Percentiles rank a stretch among this genome's conserved stretches.
Conservation (phyloP, 2,329 filamentous ascomycete genomes). For the Penicillium brevicompactum region DNA sequence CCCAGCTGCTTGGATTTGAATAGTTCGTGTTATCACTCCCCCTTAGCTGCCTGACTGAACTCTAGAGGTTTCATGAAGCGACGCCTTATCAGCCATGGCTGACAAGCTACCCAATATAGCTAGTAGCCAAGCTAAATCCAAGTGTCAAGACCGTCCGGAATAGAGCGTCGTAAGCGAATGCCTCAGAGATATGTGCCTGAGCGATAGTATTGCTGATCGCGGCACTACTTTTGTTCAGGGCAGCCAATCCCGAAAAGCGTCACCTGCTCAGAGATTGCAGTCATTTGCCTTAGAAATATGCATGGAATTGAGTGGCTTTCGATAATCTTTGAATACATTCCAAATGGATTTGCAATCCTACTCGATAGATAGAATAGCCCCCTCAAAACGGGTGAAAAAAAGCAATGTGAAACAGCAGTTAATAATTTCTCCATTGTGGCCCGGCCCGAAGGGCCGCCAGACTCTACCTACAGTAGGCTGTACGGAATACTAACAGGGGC, state of each 20-base stretch:
- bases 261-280: not conserved
- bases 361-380: not conserved
- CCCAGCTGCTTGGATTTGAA: not conserved
- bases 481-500: not conserved
- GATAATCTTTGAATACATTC: conserved; percentile 3
- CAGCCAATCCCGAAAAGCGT: conserved; percentile 11
- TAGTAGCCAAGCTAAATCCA: too few relatives aligned
- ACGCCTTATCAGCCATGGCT: not conserved
- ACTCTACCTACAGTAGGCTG: not conserved
- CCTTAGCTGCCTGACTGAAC: not conserved
- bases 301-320: conserved; percentile 6
- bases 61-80: conserved; percentile 16
- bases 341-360: conserved; percentile 5
- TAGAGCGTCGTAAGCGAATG: conserved; percentile 2
- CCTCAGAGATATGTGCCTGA: not conserved
- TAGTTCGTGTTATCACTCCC: not conserved
- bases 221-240: not conserved
- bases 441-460: conserved; percentile 19
- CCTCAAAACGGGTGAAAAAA: conserved; percentile 1
- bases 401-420: conserved; percentile 19
- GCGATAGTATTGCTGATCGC: conserved; percentile 14
- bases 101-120: not conserved
- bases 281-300: conserved; percentile 1
- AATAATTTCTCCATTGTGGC: conserved; percentile 19
- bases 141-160: not conserved